These are phyloP conservation scores for Phenoliferia sp. DNA, from an alignment of 1,284 basidiomycete species.

Conservation along the genomic window DNA sequence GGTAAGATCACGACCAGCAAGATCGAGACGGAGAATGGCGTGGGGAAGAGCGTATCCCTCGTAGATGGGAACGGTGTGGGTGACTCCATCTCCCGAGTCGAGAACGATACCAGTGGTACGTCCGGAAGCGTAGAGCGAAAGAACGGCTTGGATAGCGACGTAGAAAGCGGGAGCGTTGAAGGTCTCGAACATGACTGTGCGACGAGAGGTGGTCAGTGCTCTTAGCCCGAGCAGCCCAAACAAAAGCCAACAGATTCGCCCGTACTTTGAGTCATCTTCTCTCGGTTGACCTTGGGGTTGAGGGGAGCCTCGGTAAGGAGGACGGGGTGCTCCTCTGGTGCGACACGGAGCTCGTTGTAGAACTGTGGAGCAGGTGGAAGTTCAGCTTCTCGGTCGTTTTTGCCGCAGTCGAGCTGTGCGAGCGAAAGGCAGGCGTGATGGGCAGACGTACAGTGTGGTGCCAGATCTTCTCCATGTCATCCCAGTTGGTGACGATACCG, in stretches of 20 bases:
- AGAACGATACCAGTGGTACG: constrained; percentile 88
- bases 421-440: neutral
- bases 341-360: constrained; percentile 51
- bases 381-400: too few relatives aligned
- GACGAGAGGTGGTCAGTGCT: too few relatives aligned
- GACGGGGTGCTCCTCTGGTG: constrained; percentile 82
- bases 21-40: constrained; percentile 89
- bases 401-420: too few relatives aligned
- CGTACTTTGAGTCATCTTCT: constrained; percentile 97
- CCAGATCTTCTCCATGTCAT: constrained; percentile 95
- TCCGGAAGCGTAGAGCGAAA: constrained; percentile 88
- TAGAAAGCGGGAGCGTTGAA: constrained; percentile 93
- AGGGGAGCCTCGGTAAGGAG: constrained; percentile 90
- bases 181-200: constrained; percentile 97
- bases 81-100: constrained; percentile 90
- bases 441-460: constrained; percentile 47
- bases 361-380: constrained; percentile 41
- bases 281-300: constrained; percentile 90
- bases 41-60: constrained; percentile 93
- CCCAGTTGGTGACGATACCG: constrained; percentile 90
- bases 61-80: constrained; percentile 87
- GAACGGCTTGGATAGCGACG: constrained; percentile 87
- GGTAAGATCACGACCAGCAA: constrained; percentile 92
- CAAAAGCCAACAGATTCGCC: too few relatives aligned
- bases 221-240: too few relatives aligned